Percentiles rank a stretch among this genome's conserved stretches.
phyloP scores from a whole-genome alignment of 1,284 basidiomycete species.

The Irpex sp. region DNA sequence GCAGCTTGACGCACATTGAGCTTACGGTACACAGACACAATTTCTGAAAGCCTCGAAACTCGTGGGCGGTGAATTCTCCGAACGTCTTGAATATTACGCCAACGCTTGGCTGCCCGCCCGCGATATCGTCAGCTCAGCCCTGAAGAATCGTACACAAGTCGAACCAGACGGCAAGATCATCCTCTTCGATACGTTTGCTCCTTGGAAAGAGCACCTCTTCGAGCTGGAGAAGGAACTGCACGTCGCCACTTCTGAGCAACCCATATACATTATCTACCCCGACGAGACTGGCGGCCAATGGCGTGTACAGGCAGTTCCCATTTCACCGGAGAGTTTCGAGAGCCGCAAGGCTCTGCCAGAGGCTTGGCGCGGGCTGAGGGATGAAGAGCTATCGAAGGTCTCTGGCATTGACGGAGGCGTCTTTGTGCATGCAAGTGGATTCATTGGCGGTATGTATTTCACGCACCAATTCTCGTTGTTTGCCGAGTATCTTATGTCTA shows the following conservation, averaged over 20 bases:
- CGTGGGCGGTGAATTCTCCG: slow-evolving; percentile 86
- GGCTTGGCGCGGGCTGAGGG: slow-evolving; percentile 89
- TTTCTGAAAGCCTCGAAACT: slow-evolving; percentile 83
- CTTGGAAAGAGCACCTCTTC: slow-evolving; percentile 97
- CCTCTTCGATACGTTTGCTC: slow-evolving; percentile 77
- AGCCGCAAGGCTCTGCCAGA: slow-evolving; percentile 93
- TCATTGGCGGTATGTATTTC: slow-evolving; percentile 79
- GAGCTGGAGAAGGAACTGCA: slow-evolving; percentile 67
- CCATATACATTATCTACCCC: slow-evolving; percentile 89
- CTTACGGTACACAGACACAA: slow-evolving; percentile 42
- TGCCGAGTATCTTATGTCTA: background rate
- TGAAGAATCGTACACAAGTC: slow-evolving; percentile 59
- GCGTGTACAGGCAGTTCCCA: slow-evolving; percentile 93
- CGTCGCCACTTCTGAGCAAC: slow-evolving; percentile 44
- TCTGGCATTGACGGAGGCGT: slow-evolving; percentile 83
- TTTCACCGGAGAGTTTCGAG: slow-evolving; percentile 80
- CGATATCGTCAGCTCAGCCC: slow-evolving; percentile 71
- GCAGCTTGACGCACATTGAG: background rate
- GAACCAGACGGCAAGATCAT: slow-evolving; percentile 79
- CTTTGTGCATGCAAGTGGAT: slow-evolving; percentile 94
- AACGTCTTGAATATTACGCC: slow-evolving; percentile 78
- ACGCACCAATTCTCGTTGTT: background rate
- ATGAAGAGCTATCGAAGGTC: slow-evolving; percentile 72
- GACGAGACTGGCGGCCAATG: slow-evolving; percentile 80
- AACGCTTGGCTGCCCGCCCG: slow-evolving; percentile 93